Conservation (phyloP, 495 filamentous ascomycete genomes). For the Aspergillus bertholletiae region DNA sequence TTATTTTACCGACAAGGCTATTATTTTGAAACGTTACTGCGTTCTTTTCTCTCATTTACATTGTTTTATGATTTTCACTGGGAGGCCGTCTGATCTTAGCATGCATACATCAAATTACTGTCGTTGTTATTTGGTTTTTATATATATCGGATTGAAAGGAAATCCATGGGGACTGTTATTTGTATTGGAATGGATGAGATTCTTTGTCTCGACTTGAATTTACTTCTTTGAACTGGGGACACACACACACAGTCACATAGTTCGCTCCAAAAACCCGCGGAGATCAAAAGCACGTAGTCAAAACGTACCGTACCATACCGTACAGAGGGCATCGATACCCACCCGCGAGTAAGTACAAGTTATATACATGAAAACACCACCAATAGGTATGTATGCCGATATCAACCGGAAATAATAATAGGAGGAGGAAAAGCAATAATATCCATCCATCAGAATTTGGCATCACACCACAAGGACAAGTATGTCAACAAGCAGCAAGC, state of each 20-base stretch:
- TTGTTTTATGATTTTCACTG: conserved; percentile 5
- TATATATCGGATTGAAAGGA: background rate
- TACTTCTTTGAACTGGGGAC: background rate
- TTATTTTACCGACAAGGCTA: background rate
- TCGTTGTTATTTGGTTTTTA: background rate
- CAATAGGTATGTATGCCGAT: too few relatives aligned
- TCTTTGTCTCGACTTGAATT: background rate
- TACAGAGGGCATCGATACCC: too few relatives aligned
- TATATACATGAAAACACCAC: too few relatives aligned
- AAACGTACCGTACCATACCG: too few relatives aligned
- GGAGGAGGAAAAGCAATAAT: too few relatives aligned
- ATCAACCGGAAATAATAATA: too few relatives aligned
- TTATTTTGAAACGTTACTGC: background rate
- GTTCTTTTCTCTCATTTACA: background rate
- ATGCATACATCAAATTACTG: conserved; percentile 1
- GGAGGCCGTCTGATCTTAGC: conserved; percentile 7
- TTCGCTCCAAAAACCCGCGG: too few relatives aligned
- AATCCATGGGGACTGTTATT: background rate
- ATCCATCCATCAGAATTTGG: too few relatives aligned
- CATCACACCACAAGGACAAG: too few relatives aligned
- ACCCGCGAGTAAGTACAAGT: too few relatives aligned
- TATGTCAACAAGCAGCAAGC: too few relatives aligned
- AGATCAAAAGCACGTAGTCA: too few relatives aligned
- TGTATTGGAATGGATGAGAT: background rate
- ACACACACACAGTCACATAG: background rate